Conservation (phyloP, 768 basidiomycete species). For the Neoboletus brunneissimus region DNA sequence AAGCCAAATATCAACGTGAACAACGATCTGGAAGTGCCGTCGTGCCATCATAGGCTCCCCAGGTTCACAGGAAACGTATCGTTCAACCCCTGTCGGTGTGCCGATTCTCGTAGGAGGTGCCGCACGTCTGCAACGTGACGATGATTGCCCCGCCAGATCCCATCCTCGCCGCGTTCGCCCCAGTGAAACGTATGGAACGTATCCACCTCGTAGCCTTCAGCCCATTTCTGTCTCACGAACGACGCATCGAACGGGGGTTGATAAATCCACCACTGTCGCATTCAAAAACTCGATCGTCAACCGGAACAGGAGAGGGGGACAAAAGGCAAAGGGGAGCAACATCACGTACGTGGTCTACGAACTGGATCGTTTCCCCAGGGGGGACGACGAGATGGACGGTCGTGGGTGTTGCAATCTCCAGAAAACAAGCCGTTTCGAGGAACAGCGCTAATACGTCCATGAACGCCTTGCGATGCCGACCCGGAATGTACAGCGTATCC, state of each 20-base stretch:
- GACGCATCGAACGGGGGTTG: constrained; percentile 44
- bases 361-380: constrained; percentile 40
- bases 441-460: constrained; percentile 43
- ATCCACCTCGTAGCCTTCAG: constrained; percentile 45
- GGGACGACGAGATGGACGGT: constrained; percentile 42
- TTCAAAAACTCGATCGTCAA: neutral
- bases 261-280: constrained; percentile 45
- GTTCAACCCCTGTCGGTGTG: constrained; percentile 34
- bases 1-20: neutral
- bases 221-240: constrained; percentile 48
- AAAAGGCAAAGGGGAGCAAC: neutral
- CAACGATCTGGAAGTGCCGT: neutral
- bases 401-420: constrained; percentile 49
- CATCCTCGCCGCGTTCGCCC: constrained; percentile 38
- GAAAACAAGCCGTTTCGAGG: constrained; percentile 47
- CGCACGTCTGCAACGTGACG: constrained; percentile 38
- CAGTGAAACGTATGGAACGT: constrained; percentile 53
- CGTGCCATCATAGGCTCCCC: neutral
- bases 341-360: constrained; percentile 44
- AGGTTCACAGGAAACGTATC: constrained; percentile 23
- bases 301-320: too few relatives aligned
- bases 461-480: constrained; percentile 37
- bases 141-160: constrained; percentile 35
- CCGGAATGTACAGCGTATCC: constrained; percentile 50
- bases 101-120: constrained; percentile 38